Conservation (phyloP, 2,329 filamentous ascomycete genomes). For the Rhynchosporium agropyri region DNA sequence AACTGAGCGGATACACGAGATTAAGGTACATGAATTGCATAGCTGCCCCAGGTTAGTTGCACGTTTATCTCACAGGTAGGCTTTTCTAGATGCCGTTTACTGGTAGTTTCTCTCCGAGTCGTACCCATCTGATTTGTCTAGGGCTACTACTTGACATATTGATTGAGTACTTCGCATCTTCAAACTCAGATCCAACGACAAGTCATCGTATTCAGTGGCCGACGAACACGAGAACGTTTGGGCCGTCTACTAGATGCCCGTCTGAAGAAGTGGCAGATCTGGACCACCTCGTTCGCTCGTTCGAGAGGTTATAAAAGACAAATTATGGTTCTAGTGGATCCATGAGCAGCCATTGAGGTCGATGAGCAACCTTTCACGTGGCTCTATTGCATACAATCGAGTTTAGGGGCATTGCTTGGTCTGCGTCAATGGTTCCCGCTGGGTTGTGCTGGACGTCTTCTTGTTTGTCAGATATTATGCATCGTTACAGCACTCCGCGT, state of each 20-base stretch:
- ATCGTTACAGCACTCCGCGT: slow-evolving; percentile 3
- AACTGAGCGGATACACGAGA: slow-evolving; percentile 24
- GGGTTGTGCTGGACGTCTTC: not conserved
- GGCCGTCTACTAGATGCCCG: not conserved
- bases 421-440: not conserved
- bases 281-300: no score
- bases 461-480: slow-evolving; percentile 8
- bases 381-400: no score
- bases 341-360: no score
- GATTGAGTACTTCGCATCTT: slow-evolving; percentile 11
- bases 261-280: not conserved
- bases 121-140: slow-evolving; percentile 20
- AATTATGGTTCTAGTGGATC: no score
- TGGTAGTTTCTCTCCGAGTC: slow-evolving; percentile 28
- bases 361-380: no score
- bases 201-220: slow-evolving; percentile 19
- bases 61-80: slow-evolving; percentile 22
- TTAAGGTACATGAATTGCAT: slow-evolving; percentile 23
- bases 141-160: slow-evolving; percentile 11
- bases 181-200: slow-evolving; percentile 31
- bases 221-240: not conserved
- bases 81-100: slow-evolving; percentile 15
- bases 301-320: no score
- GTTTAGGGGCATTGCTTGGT: no score
- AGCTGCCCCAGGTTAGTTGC: slow-evolving; percentile 6